Percentiles rank a stretch among this genome's conserved stretches.
Conservation (phyloP, 2,329 filamentous ascomycete species). For the Neopestalotiopsis sp. region DNA sequence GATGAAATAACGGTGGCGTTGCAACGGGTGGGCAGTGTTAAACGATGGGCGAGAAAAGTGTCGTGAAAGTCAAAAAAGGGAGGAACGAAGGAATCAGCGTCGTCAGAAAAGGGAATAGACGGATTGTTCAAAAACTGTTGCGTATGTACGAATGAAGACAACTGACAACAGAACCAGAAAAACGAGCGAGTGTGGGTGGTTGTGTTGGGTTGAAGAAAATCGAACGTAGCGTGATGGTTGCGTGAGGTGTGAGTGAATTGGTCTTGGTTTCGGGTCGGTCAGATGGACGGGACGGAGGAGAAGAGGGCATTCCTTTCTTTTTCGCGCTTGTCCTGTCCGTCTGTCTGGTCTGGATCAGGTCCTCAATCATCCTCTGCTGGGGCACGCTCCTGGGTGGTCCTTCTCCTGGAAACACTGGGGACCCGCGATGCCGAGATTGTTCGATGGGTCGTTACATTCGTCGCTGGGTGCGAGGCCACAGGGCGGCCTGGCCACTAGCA, state of each 20-base stretch:
- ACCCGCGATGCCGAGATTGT: slow-evolving; percentile 5
- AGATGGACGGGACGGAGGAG: background rate
- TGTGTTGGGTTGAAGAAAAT: background rate
- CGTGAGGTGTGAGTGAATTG: background rate
- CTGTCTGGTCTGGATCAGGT: background rate
- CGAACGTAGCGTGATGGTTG: background rate
- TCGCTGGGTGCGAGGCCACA: background rate
- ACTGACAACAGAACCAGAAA: slow-evolving; percentile 4
- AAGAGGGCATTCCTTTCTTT: background rate
- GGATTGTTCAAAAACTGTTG: background rate
- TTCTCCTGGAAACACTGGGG: slow-evolving; percentile 1
- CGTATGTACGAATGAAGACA: slow-evolving; percentile 1
- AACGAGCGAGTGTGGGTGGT: slow-evolving; percentile 10
- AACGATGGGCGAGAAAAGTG: slow-evolving; percentile 12
- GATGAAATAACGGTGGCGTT: background rate
- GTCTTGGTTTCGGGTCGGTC: background rate
- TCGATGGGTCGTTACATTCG: slow-evolving; percentile 14
- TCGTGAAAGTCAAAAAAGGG: background rate
- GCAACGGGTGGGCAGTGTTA: background rate
- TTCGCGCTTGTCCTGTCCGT: background rate
- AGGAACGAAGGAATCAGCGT: background rate
- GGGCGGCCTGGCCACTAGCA: background rate
- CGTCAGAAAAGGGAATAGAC: background rate
- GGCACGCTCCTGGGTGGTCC: too few relatives aligned
- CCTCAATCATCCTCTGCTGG: background rate